Evolutionary conservation across 257 asterid species (phyloP), one percentile per base, ranked within the genome.

Genomic region (Pogostemon cablin): DNA sequence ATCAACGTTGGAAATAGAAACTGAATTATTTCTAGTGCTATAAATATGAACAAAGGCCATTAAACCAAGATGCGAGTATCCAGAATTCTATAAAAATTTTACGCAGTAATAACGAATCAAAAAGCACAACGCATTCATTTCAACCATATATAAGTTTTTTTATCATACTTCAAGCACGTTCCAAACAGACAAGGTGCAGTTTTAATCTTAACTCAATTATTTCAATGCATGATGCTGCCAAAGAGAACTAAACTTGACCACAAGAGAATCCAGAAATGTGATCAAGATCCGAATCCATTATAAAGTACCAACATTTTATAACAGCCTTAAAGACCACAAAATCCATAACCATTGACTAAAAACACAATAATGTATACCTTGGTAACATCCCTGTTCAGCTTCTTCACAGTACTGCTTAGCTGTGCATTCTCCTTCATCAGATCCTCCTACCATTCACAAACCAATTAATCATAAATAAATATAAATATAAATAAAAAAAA

Each of bases 351-450:
- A 59, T 6, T 70, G 48, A 34, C 35, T 8, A 38, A 25, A 37
- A 63, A 20, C 3, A 10, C 38, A 54, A 46, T 5, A 54, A 55
- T 42, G 39, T 62, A 48, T 79, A 81, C 89, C 89, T 43, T 85
- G 8, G 84, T 50, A 58, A 85, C 87, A 80, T 85, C 89, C 58
- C 89, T 79, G 67, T 82, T 80, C 72, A 85, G 80, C 79, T 85
- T 85, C 79, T 69, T 85, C 74, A 85, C 85, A 12, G 73, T 70
- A 46, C 50, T 73, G 79, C 82, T 82, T 38, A 85, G 80, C 79
- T 78, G 78, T 9, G 72, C 77, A 75, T 85, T 85, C 77, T 85
- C 85, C 68, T 43, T 77, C 73, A 64, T 4, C 81, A 85, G 71
- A 12, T 66, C 65, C 50, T 85, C 89, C 89, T 84, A 57, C 58